Evolutionary conservation across 2,329 filamentous ascomycete genomes (phyloP), one percentile per base, ranked within the genome.

Genomic region (Acrodontium crateriforme): DNA sequence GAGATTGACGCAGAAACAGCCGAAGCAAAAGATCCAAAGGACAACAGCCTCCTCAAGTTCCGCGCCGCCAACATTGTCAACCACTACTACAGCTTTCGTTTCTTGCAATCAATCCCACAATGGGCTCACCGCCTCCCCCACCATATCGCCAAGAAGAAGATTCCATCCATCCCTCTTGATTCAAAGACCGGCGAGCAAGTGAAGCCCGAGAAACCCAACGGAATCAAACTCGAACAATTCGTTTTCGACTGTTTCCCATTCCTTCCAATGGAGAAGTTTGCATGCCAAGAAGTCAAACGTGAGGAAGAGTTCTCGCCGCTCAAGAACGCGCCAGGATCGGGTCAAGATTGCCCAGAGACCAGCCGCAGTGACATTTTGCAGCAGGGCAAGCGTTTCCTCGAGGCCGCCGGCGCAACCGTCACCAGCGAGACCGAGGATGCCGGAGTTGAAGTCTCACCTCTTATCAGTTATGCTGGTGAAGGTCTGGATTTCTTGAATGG

Each of bases 31-130:
- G 89, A 98, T 52, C 59, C 77, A 30, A 80, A 80, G 56, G 75
- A 93, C 48, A 65, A 72, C 3, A 75, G 72, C 32, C 66, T 94
- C 29, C 75, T 98, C 52, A 91, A 87, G 60, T 95, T 93, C 74
- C 79, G 89, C 37, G 87, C 89, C 32, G 89, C 87, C 50, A 98
- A 98, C 65, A 98, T 98, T 46, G 89, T 98, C 62, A 98, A 98
- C 68, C 89, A 98, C 69, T 98, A 95, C 71, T 98, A 98, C 65
- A 92, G 83, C 25, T 87, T 85, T 66, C 63, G 70, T 42, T 95
- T 94, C 69, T 70, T 98, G 26, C 79, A 93, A 56, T 78, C 73
- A 39, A 93, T 94, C 45, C 84, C 89, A 32, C 62, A 74, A 45
- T 94, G 83, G 81, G 74, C 72, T 11, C 69, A 84, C 60, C 74